Base-by-base conservation (phyloP, 1,284 basidiomycete species). In the Cutaneotrichosporon cyanovorans region DNA sequence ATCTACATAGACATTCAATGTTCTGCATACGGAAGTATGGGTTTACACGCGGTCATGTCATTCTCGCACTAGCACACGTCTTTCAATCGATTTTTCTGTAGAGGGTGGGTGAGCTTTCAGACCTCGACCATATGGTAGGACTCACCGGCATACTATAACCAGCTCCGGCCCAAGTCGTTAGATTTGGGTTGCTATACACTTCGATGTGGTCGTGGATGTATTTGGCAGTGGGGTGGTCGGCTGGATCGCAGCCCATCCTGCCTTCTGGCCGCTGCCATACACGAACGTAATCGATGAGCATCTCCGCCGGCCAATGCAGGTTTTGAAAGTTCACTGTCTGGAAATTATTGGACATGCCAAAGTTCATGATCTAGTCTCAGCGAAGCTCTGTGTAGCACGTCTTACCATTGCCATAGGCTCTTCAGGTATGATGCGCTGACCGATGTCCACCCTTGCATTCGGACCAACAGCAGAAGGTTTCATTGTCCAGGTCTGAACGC, bases 161-260 rank as follows among this genome's bases (percentile, higher is more conserved):
- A 1, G 67, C 61, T 3, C 38, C 45, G 2, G 40, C 48, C 64
- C 65, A 69, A 12, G 54, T 62, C 1, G 67, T 68, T 11, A 65
- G 37, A 49, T 69, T 69, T 11, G 67, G 51, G 47, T 69, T 66
- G 30, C 35, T 48, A 42, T 68, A 68, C 4, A 60, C 62, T 33
- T 67, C 56, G 32, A 42, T 31, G 48, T 68, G 66, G 12, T 48
- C 40, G 5, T 51, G 46, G 37, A 71, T 72, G 47, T 71, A 73
- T 9, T 55, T 56, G n/a, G 64, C 68, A 0, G 90, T 93, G 0
- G 89, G 90, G 68, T 81, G 84, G 42, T 80, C 78, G 19, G 73
- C 65, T 1, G 89, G 89, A 61, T 90, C 84, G 62, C 90, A 93
- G 2, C 88, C 87, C 31, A 88, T 75, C 63, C 85, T 87, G 45